Conservation (phyloP, 257 asterid genomes). For the Nicotiana knightiana region DNA sequence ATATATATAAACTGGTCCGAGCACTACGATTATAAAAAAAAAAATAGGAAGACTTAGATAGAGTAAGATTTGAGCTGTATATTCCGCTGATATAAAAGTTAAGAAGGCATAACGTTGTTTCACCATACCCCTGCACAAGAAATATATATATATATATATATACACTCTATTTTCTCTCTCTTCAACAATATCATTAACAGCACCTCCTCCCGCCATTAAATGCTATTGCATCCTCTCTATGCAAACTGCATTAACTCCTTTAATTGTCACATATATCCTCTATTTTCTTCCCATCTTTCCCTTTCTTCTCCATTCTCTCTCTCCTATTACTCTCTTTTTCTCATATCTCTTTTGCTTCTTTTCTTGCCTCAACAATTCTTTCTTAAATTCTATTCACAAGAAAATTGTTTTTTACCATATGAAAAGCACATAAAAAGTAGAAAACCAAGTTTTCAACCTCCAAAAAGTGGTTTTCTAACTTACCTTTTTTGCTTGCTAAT, state of each 20-base stretch:
- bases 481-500: background rate
- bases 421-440: background rate
- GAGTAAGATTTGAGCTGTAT: too few species aligned
- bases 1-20: too few species aligned
- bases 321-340: slow-evolving; percentile 1
- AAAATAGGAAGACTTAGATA: too few species aligned
- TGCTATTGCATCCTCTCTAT: slow-evolving; percentile 75
- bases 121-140: too few species aligned
- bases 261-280: slow-evolving; percentile 6
- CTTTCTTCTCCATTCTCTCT: slow-evolving; percentile 10
- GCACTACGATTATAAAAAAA: too few species aligned
- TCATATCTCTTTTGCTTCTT: slow-evolving; percentile 3
- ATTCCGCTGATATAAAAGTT: too few species aligned
- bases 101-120: too few species aligned
- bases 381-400: slow-evolving; percentile 78
- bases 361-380: slow-evolving; percentile 22
- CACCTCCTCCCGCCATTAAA: slow-evolving; percentile 51
- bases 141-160: too few species aligned
- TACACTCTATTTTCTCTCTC: slow-evolving; percentile 11
- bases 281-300: background rate
- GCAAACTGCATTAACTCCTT: slow-evolving; percentile 70
- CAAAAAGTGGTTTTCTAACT: background rate
- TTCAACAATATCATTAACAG: slow-evolving; percentile 47
- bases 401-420: background rate
- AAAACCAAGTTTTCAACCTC: background rate